These are phyloP conservation scores for Detonula confervacea DNA, from an alignment of 352 stramenopile species.

Conservation along the genomic window DNA sequence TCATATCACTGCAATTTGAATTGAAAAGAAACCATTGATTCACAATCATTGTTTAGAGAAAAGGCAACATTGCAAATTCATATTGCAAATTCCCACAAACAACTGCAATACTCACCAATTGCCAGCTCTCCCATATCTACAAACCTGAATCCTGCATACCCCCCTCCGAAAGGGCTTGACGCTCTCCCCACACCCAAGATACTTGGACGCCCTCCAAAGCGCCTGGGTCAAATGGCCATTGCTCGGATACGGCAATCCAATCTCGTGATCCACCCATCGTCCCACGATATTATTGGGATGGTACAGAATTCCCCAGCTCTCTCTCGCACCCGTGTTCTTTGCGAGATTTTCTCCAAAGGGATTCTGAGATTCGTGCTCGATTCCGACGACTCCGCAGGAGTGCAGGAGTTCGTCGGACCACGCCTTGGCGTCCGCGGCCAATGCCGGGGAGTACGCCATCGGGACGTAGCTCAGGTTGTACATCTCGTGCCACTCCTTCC, in stretches of 20 bases:
- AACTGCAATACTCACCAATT: slow-evolving; percentile 36
- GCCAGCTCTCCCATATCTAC: slow-evolving; percentile 50
- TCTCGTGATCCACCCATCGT: slow-evolving; percentile 57
- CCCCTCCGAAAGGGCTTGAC: slow-evolving; percentile 32
- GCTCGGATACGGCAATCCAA: slow-evolving; percentile 48
- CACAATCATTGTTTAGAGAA: too few relatives aligned
- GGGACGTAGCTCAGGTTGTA: slow-evolving; percentile 49
- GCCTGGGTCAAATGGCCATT: slow-evolving; percentile 54
- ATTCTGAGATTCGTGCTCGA: slow-evolving; percentile 45
- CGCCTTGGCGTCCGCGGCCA: slow-evolving; percentile 22
- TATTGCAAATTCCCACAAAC: too few relatives aligned
- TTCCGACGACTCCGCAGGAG: slow-evolving; percentile 44
- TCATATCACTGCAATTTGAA: slow-evolving; percentile 41
- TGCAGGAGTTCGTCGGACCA: slow-evolving; percentile 52
- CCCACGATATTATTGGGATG: slow-evolving; percentile 41
- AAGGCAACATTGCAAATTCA: slow-evolving; percentile 3
- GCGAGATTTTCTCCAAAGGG: slow-evolving; percentile 53
- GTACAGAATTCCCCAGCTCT: slow-evolving; percentile 49
- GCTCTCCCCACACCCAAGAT: slow-evolving; percentile 46
- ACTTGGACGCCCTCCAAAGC: slow-evolving; percentile 41
- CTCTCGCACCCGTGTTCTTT: slow-evolving; percentile 48
- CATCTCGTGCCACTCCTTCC: slow-evolving; percentile 53
- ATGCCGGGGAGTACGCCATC: slow-evolving; percentile 31
- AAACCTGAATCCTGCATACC: slow-evolving; percentile 54
- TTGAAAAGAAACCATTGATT: too few relatives aligned